These are phyloP conservation scores for Apium graveolens DNA, from an alignment of 129 eudicot genomes.

Conservation along the genomic window DNA sequence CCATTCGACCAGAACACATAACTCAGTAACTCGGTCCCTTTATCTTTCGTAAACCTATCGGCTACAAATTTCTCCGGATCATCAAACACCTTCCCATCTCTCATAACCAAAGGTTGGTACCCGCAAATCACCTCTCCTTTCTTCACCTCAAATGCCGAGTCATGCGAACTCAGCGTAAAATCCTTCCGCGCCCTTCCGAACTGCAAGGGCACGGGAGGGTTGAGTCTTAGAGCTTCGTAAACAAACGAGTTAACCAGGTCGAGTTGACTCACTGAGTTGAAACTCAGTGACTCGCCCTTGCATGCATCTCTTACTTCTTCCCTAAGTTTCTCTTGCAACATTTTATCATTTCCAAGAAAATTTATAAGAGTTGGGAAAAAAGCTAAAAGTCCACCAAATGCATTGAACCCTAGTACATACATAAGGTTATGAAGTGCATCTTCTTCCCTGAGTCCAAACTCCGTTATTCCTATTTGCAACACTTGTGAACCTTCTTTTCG, in stretches of 20 bases:
- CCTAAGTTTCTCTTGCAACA: slow-evolving; percentile 21
- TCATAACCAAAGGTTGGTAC: slow-evolving; percentile 45
- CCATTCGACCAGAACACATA: slow-evolving; percentile 61
- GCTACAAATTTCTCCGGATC: slow-evolving; percentile 35
- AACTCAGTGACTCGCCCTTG: slow-evolving; percentile 7
- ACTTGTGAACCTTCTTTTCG: slow-evolving; percentile 24
- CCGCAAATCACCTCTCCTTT: slow-evolving; percentile 55
- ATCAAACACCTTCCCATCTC: slow-evolving; percentile 37
- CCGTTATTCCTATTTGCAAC: slow-evolving; percentile 21
- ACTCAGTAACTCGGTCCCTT: slow-evolving; percentile 11
- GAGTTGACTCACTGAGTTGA: slow-evolving; percentile 25
- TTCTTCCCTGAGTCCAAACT: slow-evolving; percentile 30
- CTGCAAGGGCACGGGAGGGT: slow-evolving; percentile 41
- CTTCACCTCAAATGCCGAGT: slow-evolving; percentile 36
- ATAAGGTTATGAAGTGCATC: slow-evolving; percentile 43
- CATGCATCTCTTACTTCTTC: slow-evolving; percentile 31
- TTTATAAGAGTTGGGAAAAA: slow-evolving; percentile 22
- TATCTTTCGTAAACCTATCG: slow-evolving; percentile 30
- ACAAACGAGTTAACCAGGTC: slow-evolving; percentile 37
- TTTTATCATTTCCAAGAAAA: slow-evolving; percentile 18
- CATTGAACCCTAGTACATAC: slow-evolving; percentile 51
- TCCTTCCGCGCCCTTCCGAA: slow-evolving; percentile 43
- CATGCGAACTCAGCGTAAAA: slow-evolving; percentile 33
- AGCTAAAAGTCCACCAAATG: slow-evolving; percentile 39
- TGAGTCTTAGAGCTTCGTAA: slow-evolving; percentile 40